Percentiles rank a stretch among this genome's conserved stretches.
Conservation (phyloP, 495 filamentous ascomycete species). For the Penicillium arizonense region DNA sequence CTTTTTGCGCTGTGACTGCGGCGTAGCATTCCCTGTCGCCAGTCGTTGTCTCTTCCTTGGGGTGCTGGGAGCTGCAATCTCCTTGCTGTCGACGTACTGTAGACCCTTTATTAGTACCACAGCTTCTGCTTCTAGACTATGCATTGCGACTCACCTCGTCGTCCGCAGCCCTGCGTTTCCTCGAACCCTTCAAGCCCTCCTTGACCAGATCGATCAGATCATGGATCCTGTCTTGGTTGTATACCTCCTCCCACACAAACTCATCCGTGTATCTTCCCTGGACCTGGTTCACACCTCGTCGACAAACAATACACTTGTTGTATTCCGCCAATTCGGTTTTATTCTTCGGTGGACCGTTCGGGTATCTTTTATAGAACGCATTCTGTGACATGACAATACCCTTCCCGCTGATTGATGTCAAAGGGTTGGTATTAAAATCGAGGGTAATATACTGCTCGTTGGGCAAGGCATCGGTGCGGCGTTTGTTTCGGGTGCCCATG, state of each 20-base stretch:
- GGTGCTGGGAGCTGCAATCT: conserved; percentile 52
- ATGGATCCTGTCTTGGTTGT: conserved; percentile 62
- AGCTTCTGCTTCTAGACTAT: background rate
- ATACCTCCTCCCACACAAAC: conserved; percentile 87
- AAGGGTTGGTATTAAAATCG: conserved; percentile 76
- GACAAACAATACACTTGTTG: conserved; percentile 89
- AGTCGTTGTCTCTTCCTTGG: conserved; percentile 58
- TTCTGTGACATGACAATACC: conserved; percentile 73
- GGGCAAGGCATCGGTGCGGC: conserved; percentile 74
- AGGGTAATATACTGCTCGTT: conserved; percentile 93
- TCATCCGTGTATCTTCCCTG: conserved; percentile 92
- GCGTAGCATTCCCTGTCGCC: conserved; percentile 54
- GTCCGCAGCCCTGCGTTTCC: conserved; percentile 43
- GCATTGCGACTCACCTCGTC: conserved; percentile 44
- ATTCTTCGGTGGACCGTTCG: conserved; percentile 70
- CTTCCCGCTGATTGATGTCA: conserved; percentile 89
- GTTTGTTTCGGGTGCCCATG: conserved; percentile 69
- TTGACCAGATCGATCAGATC: conserved; percentile 63
- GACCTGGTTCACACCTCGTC: conserved; percentile 81
- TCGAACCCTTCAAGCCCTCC: conserved; percentile 58
- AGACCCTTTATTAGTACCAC: conserved; percentile 6
- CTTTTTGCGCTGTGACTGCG: conserved; percentile 54
- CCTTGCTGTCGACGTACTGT: conserved; percentile 42
- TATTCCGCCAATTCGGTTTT: conserved; percentile 60
- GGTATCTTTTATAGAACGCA: conserved; percentile 65